These are phyloP conservation scores for Podospora comata DNA, from an alignment of 495 filamentous ascomycete species.

Conservation along the genomic window DNA sequence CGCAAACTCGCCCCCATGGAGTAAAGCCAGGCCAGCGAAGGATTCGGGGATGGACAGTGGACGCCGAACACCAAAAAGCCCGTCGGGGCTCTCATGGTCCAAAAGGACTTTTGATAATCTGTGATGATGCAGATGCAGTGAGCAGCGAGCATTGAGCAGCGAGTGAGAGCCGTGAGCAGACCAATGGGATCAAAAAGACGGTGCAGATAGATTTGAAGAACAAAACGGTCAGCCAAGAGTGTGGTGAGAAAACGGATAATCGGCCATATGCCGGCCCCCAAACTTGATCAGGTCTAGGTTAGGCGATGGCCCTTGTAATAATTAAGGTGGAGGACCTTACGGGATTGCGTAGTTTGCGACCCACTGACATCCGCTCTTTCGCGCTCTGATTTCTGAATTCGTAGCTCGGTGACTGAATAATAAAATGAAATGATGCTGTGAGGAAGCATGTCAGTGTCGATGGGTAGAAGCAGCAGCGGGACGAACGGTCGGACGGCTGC, in stretches of 20 bases:
- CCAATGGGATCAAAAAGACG: not conserved
- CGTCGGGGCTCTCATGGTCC: not conserved
- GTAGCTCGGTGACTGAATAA: not conserved
- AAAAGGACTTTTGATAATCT: conserved; percentile 8
- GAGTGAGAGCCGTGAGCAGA: not conserved
- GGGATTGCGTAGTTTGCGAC: not conserved
- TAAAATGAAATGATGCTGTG: not conserved
- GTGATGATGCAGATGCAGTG: not conserved
- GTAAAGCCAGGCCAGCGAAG: conserved; percentile 1
- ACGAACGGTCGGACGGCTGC: conserved; percentile 9
- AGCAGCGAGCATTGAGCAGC: not conserved
- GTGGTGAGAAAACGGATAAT: not conserved
- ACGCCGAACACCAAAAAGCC: not conserved
- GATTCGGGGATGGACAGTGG: not conserved
- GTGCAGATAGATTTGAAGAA: not conserved
- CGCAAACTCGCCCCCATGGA: conserved; percentile 3
- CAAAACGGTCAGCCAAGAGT: not conserved
- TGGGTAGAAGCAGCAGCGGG: not conserved
- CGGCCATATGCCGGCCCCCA: not conserved
- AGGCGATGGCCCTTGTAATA: not conserved
- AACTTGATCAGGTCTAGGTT: not conserved
- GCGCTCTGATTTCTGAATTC: not conserved
- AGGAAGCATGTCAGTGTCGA: not conserved
- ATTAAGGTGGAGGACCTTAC: not conserved
- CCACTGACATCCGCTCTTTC: not conserved